Conservation (phyloP, 2,329 filamentous ascomycete species). For the Parastagonospora nodorum region DNA sequence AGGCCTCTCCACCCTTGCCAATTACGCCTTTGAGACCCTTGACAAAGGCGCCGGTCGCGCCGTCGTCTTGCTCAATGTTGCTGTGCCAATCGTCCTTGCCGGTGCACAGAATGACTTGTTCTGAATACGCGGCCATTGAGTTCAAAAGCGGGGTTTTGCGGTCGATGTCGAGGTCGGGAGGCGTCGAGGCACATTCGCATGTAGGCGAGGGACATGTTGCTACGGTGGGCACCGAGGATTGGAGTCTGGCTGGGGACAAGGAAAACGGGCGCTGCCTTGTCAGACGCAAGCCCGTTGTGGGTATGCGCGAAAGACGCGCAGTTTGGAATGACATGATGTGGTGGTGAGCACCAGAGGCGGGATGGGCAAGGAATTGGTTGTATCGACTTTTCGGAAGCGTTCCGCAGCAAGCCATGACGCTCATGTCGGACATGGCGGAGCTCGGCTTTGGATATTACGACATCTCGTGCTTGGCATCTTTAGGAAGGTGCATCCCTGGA, state of each 20-base stretch:
- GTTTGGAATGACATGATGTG: conserved; percentile 1
- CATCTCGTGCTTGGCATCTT: too few species aligned
- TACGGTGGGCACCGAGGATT: conserved; percentile 27
- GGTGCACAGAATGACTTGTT: conserved; percentile 84
- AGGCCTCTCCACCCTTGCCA: conserved; percentile 49
- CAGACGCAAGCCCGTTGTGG: not conserved
- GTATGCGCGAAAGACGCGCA: conserved; percentile 4
- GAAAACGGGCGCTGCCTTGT: not conserved
- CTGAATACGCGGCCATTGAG: conserved; percentile 76
- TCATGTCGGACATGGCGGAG: not conserved
- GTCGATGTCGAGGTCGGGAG: conserved; percentile 74
- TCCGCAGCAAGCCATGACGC: not conserved
- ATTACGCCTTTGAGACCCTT: conserved; percentile 68
- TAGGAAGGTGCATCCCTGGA: too few species aligned
- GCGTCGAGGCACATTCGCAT: conserved; percentile 73
- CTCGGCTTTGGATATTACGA: not conserved
- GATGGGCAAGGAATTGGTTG: not conserved
- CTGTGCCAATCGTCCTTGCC: conserved; percentile 81
- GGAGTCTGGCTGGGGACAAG: not conserved
- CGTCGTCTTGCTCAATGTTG: conserved; percentile 80
- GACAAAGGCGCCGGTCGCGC: conserved; percentile 58
- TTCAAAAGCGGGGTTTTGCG: conserved; percentile 71
- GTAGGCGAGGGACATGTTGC: conserved; percentile 72
- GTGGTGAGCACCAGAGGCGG: not conserved
- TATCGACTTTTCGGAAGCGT: conserved; percentile 1